A percentile compares a stretch with the other conserved stretches of the same genome.
These are phyloP conservation scores for Pelagomonas calceolata DNA, from an alignment of 108 stramenopile genomes.

Conservation along the genomic window DNA sequence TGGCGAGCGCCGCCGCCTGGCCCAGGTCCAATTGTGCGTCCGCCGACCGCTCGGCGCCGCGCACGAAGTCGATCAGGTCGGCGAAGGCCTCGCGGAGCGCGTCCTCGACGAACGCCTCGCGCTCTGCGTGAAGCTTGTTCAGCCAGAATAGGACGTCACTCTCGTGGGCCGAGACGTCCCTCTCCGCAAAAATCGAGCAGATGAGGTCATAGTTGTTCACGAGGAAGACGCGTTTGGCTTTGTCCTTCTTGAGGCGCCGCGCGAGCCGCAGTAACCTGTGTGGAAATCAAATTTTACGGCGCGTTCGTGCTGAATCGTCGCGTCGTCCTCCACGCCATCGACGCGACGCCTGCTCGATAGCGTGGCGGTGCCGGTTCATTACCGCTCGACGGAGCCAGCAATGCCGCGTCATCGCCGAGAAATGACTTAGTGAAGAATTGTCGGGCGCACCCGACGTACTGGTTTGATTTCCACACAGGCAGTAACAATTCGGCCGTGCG, in stretches of 20 bases:
- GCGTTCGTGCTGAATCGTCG: too few relatives aligned
- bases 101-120: conserved; percentile 94
- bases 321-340: too few relatives aligned
- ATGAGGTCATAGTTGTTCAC: conserved; percentile 93
- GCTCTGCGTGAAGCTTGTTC: conserved; percentile 69
- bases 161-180: conserved; percentile 66
- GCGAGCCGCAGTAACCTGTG: conserved; percentile 75
- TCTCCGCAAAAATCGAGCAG: conserved; percentile 79
- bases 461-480: background rate
- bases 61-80: conserved; percentile 86
- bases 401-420: too few relatives aligned
- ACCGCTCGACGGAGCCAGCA: too few relatives aligned
- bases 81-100: conserved; percentile 73
- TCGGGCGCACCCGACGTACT: conserved; percentile 21
- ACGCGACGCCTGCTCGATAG: too few relatives aligned
- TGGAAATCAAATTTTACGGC: too few relatives aligned
- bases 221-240: conserved; percentile 78
- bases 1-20: conserved; percentile 72
- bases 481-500: conserved; percentile 58
- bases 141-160: conserved; percentile 80
- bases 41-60: conserved; percentile 20
- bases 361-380: too few relatives aligned
- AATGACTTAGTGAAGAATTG: too few relatives aligned
- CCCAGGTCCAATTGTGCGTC: conserved; percentile 54
- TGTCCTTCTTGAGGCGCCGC: conserved; percentile 63